Percentiles rank a stretch among this genome's conserved stretches.
phyloP scores from a whole-genome alignment of 1,284 basidiomycete genomes.

The Microbotryum scabiosae region DNA sequence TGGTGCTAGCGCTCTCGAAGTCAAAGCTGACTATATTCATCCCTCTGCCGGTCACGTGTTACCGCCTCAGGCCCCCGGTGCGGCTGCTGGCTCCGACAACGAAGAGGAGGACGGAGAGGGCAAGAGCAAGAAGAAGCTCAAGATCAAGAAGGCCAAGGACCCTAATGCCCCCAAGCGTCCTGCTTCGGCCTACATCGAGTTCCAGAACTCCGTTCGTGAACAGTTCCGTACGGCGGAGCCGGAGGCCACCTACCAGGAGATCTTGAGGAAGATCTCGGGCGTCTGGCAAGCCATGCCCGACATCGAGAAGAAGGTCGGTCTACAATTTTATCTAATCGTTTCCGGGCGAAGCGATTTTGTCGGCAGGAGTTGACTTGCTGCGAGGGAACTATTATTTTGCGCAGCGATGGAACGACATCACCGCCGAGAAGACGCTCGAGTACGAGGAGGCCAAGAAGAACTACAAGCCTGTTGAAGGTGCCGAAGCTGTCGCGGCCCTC shows the following conservation, averaged over 20 bases:
- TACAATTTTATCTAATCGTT: too few species aligned
- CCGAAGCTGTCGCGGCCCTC: not conserved
- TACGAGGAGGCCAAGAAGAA: constrained; percentile 19
- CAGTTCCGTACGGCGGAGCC: constrained; percentile 60
- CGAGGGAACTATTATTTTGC: not conserved
- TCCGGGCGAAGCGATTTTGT: not conserved
- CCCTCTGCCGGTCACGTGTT: not conserved
- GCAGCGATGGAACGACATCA: constrained; percentile 23
- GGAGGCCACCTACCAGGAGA: constrained; percentile 58
- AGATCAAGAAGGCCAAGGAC: constrained; percentile 62
- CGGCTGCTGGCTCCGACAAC: not conserved
- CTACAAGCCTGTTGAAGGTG: constrained; percentile 11
- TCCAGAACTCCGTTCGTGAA: constrained; percentile 83
- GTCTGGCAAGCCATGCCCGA: constrained; percentile 63
- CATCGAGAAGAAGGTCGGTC: constrained; percentile 61
- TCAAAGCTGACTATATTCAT: not conserved
- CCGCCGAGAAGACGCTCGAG: constrained; percentile 12
- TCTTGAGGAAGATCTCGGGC: constrained; percentile 62
- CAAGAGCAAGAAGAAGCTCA: constrained; percentile 39
- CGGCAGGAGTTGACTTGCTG: not conserved
- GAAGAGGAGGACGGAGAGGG: constrained; percentile 9
- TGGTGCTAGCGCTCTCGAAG: too few species aligned
- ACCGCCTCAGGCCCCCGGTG: not conserved
- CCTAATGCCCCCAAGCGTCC: constrained; percentile 92
- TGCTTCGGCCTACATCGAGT: constrained; percentile 87